A percentile compares a stretch with the other conserved stretches of the same genome.
Evolutionary conservation across 768 basidiomycete genomes (phyloP).

Genomic region (Pleurotus tuoliensis): DNA sequence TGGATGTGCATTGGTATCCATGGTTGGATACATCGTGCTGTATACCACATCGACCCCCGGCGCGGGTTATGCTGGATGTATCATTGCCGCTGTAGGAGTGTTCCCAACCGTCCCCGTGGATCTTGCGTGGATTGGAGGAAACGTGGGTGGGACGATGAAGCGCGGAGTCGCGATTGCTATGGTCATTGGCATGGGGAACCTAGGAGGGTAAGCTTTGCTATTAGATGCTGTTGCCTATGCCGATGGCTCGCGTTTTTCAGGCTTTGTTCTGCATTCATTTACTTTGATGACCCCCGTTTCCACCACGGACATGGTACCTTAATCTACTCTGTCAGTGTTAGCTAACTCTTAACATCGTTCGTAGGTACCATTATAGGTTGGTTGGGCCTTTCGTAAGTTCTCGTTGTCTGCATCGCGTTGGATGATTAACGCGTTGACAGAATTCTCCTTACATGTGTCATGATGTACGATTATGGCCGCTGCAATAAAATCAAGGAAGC

Average conservation of each 20-base stretch:
- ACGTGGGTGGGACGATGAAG: constrained; percentile 52
- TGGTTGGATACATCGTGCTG: constrained; percentile 50
- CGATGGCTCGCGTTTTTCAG: constrained; percentile 19
- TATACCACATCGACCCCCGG: constrained; percentile 29
- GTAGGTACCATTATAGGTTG: constrained; percentile 17
- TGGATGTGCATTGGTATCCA: constrained; percentile 32
- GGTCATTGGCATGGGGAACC: constrained; percentile 51
- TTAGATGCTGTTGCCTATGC: neutral
- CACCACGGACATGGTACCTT: constrained; percentile 32
- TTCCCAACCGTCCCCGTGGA: constrained; percentile 44
- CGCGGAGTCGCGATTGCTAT: constrained; percentile 48
- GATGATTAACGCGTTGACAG: neutral
- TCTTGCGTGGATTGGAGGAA: constrained; percentile 52
- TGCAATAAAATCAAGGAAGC: constrained; percentile 47
- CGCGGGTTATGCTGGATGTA: constrained; percentile 41
- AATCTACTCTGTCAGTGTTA: constrained; percentile 1
- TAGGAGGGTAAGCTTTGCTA: constrained; percentile 34
- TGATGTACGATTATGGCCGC: constrained; percentile 45
- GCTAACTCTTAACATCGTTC: constrained; percentile 15
- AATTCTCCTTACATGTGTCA: constrained; percentile 32
- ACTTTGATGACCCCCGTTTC: constrained; percentile 31
- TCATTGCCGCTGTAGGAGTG: constrained; percentile 49
- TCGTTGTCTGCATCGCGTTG: neutral
- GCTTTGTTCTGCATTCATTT: constrained; percentile 37
- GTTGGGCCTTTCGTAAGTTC: neutral